Base-by-base conservation (phyloP, 164 flowering plant genomes). In the Annona cherimola region DNA sequence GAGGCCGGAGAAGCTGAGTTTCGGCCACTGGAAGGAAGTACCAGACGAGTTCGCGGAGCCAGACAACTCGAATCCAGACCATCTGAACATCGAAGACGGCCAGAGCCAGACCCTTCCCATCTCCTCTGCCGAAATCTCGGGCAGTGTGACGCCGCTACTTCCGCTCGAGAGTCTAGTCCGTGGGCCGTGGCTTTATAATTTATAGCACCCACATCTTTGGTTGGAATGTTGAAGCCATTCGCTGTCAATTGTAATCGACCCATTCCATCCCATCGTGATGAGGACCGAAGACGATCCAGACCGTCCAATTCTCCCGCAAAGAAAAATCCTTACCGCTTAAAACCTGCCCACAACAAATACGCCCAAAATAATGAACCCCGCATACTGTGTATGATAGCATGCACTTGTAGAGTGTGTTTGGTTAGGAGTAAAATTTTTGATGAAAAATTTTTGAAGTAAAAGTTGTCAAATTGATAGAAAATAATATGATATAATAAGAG, bases 71-170 rank as follows among this genome's bases (percentile, higher is more conserved):
- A 73, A 19, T 59, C 43, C 75, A 18, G 63, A 45, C 70, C 75
- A 73, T 3, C 70, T 65, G 41, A 54, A 46, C 12, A 63, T 45
- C 1, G 68, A 50, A 3, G 66, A 19, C 9, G 65, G 44, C n/a
- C n/a, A n/a, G n/a, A n/a, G n/a, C 76, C 71, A 73, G 61, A n/a
- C 45, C 41, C 68, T 35, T 19, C 76, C 60, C 67, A 62, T 68
- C n/a, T 9, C 69, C 8, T 14, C 61, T 44, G 43, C 61, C 59
- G 35, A n/a, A 45, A 45, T 18, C 44, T 39, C 45, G 57, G 57
- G 11, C 14, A 7, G 6, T 7, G 57, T 6, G 6, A 50, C 14
- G 11, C 14, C 11, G 0, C 57, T 50, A 50, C 14, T 50, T 50
- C 6, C 57, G 6, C 57, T 50, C 6, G 0, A 7, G 57, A 50